These are phyloP conservation scores for Calcarisporium arbuscula DNA, from an alignment of 2,329 filamentous ascomycete genomes.

Conservation along the genomic window DNA sequence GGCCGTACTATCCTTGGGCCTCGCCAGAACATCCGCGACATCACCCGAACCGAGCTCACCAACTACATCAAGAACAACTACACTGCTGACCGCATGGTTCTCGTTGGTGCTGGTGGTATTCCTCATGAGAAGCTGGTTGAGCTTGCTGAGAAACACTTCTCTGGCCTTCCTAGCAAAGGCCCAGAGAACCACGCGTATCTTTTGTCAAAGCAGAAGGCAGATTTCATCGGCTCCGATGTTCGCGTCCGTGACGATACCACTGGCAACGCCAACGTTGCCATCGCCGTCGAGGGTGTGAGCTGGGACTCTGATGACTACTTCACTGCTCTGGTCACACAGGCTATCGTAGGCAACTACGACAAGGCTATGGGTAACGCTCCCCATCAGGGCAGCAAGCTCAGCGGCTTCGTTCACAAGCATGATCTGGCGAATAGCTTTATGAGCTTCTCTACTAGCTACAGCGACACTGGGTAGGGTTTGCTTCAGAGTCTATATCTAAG, in stretches of 20 bases:
- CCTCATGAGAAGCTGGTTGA: constrained; percentile 92
- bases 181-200: constrained; percentile 69
- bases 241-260: constrained; percentile 94
- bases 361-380: constrained; percentile 96
- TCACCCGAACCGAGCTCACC: constrained; percentile 81
- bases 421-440: constrained; percentile 99
- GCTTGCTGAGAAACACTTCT: constrained; percentile 94
- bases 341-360: constrained; percentile 99
- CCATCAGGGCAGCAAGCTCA: constrained; percentile 97
- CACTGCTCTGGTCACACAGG: constrained; percentile 93
- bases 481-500: background rate
- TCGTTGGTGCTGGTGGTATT: constrained; percentile 90
- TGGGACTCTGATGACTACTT: constrained; percentile 99
- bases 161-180: constrained; percentile 67
- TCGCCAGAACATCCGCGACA: constrained; percentile 96
- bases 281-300: constrained; percentile 98
- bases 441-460: constrained; percentile 99
- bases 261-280: constrained; percentile 93
- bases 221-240: constrained; percentile 95
- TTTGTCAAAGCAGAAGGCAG: constrained; percentile 78
- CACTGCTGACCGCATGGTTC: constrained; percentile 98
- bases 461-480: constrained; percentile 81
- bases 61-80: constrained; percentile 99
- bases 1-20: constrained; percentile 97
- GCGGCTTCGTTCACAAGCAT: constrained; percentile 87